phyloP scores from a whole-genome alignment of 345 rosid genomes.

The Populus deltoides region DNA sequence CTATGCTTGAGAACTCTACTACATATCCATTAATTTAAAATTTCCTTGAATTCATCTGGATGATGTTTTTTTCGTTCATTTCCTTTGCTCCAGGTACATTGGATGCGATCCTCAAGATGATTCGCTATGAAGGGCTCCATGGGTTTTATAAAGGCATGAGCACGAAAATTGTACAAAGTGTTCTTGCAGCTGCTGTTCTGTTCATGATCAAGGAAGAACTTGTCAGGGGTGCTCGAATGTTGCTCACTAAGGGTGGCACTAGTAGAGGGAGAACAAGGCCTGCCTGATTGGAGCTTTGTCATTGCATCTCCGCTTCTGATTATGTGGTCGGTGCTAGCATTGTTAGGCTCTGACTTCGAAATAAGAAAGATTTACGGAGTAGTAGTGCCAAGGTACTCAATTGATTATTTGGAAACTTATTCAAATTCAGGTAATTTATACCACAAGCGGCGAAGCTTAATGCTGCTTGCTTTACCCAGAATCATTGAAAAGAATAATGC shows the following conservation, averaged over 20 bases:
- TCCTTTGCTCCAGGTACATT: slow-evolving; percentile 48
- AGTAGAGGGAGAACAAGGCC: slow-evolving; percentile 32
- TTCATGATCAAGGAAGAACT: slow-evolving; percentile 96
- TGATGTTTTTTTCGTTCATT: background rate
- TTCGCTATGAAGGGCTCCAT: slow-evolving; percentile 68
- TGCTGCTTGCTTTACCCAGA: background rate
- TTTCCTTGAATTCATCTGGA: background rate
- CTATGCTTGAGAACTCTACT: background rate
- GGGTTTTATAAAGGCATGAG: slow-evolving; percentile 97
- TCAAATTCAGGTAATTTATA: background rate
- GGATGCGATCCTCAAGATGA: slow-evolving; percentile 88
- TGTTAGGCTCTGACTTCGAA: background rate
- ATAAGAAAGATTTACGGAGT: slow-evolving; percentile 1
- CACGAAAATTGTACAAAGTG: slow-evolving; percentile 86
- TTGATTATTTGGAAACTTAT: background rate
- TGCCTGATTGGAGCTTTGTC: slow-evolving; percentile 20
- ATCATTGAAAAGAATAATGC: background rate
- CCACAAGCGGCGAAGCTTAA: background rate
- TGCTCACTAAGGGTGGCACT: slow-evolving; percentile 41
- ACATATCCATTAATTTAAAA: background rate
- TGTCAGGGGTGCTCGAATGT: slow-evolving; percentile 55
- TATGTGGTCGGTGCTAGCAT: background rate
- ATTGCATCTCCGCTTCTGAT: background rate
- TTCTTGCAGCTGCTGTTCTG: slow-evolving; percentile 82
- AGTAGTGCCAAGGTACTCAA: background rate